These are phyloP conservation scores for Candida incommunis DNA, from an alignment of 805 yeast species.

Conservation along the genomic window DNA sequence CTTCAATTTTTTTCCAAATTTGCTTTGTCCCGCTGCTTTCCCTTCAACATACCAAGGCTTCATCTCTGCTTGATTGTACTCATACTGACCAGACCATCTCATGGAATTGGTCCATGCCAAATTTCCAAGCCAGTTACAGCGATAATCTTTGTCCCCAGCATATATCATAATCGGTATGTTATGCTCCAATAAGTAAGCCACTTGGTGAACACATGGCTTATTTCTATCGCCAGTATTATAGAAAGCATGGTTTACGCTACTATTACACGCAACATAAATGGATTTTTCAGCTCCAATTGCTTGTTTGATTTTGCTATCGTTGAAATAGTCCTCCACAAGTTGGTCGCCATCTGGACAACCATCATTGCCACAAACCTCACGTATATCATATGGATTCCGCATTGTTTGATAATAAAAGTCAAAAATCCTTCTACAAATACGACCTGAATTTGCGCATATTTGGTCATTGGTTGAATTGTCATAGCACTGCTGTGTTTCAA, in stretches of 20 bases:
- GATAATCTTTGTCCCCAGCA: constrained; percentile 82
- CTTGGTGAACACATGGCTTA: constrained; percentile 67
- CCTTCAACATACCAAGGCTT: constrained; percentile 21
- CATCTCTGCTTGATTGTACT: constrained; percentile 27
- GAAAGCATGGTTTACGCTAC: constrained; percentile 63
- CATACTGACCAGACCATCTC: constrained; percentile 40
- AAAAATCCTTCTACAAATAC: constrained; percentile 30
- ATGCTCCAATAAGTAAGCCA: constrained; percentile 47
- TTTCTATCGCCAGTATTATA: constrained; percentile 65
- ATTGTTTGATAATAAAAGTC: constrained; percentile 72
- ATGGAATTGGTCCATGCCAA: constrained; percentile 61
- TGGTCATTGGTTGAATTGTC: constrained; percentile 44
- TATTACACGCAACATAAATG: constrained; percentile 56
- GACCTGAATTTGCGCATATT: constrained; percentile 75
- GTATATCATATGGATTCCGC: constrained; percentile 74
- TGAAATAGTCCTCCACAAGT: constrained; percentile 34
- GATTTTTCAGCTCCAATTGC: constrained; percentile 78
- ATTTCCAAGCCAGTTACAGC: constrained; percentile 83
- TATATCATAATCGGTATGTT: constrained; percentile 63
- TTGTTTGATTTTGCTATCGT: constrained; percentile 49
- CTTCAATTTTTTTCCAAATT: constrained; percentile 44
- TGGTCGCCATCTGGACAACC: neutral
- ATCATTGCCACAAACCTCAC: constrained; percentile 40
- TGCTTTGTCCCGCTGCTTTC: constrained; percentile 43
- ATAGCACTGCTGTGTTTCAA: constrained; percentile 63